Base-by-base conservation (phyloP, 345 rosid species). In the Rhizophora mangle region DNA sequence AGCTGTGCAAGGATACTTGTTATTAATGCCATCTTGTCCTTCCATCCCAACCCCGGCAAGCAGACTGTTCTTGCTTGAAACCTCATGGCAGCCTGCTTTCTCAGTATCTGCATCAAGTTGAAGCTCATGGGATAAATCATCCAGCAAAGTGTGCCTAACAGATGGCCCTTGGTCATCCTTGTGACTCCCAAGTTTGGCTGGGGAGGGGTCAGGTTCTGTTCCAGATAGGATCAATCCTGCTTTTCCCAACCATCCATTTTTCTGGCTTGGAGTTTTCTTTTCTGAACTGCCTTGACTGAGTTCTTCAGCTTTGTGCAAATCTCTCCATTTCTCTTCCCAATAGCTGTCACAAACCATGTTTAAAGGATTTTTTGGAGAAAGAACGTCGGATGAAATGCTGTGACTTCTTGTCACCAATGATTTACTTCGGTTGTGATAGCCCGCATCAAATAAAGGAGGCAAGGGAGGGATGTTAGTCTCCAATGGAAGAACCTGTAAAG, bases 281-380 rank as follows among this genome's bases (percentile, higher is more conserved):
- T 61, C 85, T 56, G 70, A 71, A 52, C 62, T 68, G 75, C 52
- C 73, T 34, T 78, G 76, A 73, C 68, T 79, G 62, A 65, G 80
- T 73, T 89, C 88, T 31, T 86, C 96, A n/a, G 86, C 85, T 65
- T 86, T 84, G 75, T 89, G 90, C 74, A 83, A 54, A 64, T 80
- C 85, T 81, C 93, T 86, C 98, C 98, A 94, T 75, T 82, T 88
- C 78, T 86, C 98, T 78, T 94, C 98, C 98, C 98, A 94, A 29
- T 94, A 94, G 79, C 93, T 91, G 58, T 89, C 89, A 29, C 89
- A 94, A 61, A 88, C 84, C 72, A 71, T 71, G 62, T 64, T 82
- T 65, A 83, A 67, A 26, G 96, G 90, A 69, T 88, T 83, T 79
- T 77, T 86, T 4, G 89, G 91, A 64, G 91, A 86, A 74, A 78